A percentile compares a stretch with the other conserved stretches of the same genome.
Conservation (phyloP, 768 basidiomycete genomes). For the Udeniomyces megalosporus region DNA sequence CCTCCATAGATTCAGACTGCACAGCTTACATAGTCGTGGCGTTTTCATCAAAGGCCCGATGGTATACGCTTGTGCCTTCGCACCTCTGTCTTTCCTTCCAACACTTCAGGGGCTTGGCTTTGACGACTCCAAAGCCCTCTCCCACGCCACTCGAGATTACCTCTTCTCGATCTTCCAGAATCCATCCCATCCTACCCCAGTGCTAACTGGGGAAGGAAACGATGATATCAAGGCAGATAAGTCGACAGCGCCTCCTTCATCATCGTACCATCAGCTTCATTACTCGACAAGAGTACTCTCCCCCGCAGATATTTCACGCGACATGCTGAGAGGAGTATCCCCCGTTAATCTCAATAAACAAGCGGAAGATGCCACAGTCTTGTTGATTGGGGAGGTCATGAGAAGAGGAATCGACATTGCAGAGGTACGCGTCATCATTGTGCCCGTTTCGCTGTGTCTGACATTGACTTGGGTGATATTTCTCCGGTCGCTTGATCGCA, state of each 20-base stretch:
- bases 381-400: slow-evolving; percentile 72
- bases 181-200: neutral
- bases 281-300: slow-evolving; percentile 37
- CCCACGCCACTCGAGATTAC: slow-evolving; percentile 43
- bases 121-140: slow-evolving; percentile 87
- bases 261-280: slow-evolving; percentile 22
- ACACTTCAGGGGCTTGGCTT: slow-evolving; percentile 68
- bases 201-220: neutral
- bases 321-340: slow-evolving; percentile 63
- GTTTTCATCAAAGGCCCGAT: slow-evolving; percentile 46
- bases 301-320: slow-evolving; percentile 75
- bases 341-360: slow-evolving; percentile 77
- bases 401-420: slow-evolving; percentile 60
- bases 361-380: slow-evolving; percentile 73
- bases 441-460: neutral
- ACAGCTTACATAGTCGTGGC: too few species aligned
- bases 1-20: too few species aligned
- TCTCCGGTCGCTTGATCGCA: neutral
- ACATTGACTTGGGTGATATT: neutral
- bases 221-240: too few species aligned
- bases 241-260: too few species aligned
- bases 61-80: slow-evolving; percentile 91
- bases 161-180: slow-evolving; percentile 18
- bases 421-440: slow-evolving; percentile 37
- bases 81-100: slow-evolving; percentile 59